Percentiles rank a stretch among this genome's conserved stretches.
phyloP scores from a whole-genome alignment of 2,329 filamentous ascomycete genomes.

The Waltergamsia citrina region DNA sequence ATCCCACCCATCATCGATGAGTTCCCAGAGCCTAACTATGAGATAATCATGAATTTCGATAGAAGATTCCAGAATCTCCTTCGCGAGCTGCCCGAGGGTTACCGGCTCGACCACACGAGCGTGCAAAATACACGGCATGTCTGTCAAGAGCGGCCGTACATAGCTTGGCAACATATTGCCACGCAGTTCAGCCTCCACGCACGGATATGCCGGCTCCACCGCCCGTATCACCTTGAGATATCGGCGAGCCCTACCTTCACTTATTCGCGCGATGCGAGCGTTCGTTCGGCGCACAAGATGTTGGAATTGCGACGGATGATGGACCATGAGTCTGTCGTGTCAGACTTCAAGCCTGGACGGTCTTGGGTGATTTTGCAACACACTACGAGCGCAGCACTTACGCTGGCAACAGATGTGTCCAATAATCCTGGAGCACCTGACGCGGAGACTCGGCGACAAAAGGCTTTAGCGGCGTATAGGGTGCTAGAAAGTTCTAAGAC shows the following conservation, averaged over 20 bases:
- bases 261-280: neutral
- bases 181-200: neutral
- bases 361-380: neutral
- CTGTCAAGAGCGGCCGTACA: neutral
- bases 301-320: neutral
- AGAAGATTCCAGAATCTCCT: neutral
- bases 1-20: neutral
- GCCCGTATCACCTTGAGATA: neutral
- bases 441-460: no score
- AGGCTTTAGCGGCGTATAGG: no score
- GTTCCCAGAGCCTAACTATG: neutral
- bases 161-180: neutral
- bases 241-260: neutral
- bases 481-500: no score
- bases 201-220: conserved; percentile 1
- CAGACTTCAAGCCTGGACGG: neutral
- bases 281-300: neutral
- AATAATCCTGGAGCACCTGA: no score
- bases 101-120: neutral
- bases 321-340: neutral
- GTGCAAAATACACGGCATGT: neutral
- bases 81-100: neutral
- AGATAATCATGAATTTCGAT: neutral
- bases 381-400: neutral
- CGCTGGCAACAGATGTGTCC: conserved; percentile 1